phyloP scores from a whole-genome alignment of 2,329 filamentous ascomycete species.

The Pseudogymnoascus sp. region DNA sequence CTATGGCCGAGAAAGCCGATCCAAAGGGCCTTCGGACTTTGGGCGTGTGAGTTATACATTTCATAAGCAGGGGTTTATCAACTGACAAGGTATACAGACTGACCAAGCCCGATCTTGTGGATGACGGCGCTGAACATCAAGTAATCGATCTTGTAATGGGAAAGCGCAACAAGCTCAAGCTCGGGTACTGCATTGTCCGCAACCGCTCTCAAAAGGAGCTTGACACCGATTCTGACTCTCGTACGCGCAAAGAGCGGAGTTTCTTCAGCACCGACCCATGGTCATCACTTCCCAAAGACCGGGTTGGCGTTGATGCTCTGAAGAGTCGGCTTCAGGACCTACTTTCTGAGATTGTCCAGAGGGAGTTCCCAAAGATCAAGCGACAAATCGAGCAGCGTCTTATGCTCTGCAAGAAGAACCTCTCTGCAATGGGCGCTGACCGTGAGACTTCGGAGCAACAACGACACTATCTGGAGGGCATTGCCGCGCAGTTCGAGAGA shows the following conservation, averaged over 20 bases:
- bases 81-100: slow-evolving; percentile 2
- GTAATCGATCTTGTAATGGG: slow-evolving; percentile 15
- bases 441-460: slow-evolving; percentile 40
- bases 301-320: slow-evolving; percentile 16
- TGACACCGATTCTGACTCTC: neutral
- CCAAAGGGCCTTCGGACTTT: slow-evolving; percentile 10
- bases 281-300: slow-evolving; percentile 13
- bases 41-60: slow-evolving; percentile 8
- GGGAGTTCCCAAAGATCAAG: slow-evolving; percentile 15
- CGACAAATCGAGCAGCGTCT: slow-evolving; percentile 13
- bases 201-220: slow-evolving; percentile 19
- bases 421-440: slow-evolving; percentile 36
- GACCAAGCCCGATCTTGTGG: slow-evolving; percentile 51
- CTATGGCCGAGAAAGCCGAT: slow-evolving; percentile 11
- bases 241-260: neutral
- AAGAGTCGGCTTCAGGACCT: slow-evolving; percentile 13
- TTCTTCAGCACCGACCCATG: slow-evolving; percentile 14
- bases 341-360: slow-evolving; percentile 12
- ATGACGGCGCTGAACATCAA: slow-evolving; percentile 31
- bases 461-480: slow-evolving; percentile 32
- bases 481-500: neutral
- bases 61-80: neutral
- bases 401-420: slow-evolving; percentile 9
- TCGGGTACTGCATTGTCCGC: slow-evolving; percentile 16
- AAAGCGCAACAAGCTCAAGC: slow-evolving; percentile 13